Evolutionary conservation across 2,329 filamentous ascomycete genomes (phyloP), one percentile per base, ranked within the genome.

Genomic region (Cordyceps javanica): DNA sequence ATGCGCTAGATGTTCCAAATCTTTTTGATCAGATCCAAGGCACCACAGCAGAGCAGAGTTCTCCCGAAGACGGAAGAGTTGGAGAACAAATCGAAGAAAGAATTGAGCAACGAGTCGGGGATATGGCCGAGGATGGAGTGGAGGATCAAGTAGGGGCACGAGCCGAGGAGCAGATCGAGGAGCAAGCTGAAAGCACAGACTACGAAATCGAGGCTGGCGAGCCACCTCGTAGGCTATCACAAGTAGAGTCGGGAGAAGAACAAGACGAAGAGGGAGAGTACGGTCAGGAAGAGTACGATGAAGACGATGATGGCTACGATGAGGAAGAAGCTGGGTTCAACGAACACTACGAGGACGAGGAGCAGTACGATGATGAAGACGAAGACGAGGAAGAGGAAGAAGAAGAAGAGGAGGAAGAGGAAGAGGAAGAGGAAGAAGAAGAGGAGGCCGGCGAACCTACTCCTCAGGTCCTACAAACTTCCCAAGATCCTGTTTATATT

Each of bases 401-500:
- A 23, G n/a, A 32, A 32, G 30, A 63, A 16, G 59, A 64, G 5
- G 61, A 60, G 2, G 55, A 57, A 2, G 60, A 62, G 14, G 38
- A 28, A 14, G 63, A 61, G 2, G 28, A 36, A n/a, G 60, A 62
- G 28, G 59, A 64, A n/a, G 51, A 56, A 14, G 60, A 58, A 26
- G 61, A 60, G 21, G 54, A 60, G n/a, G 51, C 58, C 9, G 57
- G 59, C 50, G 14, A 60, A 11, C 26, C 34, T 46, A 19, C 34
- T 3, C 2, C 34, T 25, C 45, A 23, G 11, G 52, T 61, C 26
- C 21, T 58, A 11, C 56, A 58, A 2, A 52, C 61, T 10, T 66
- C 62, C 6, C 28, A 38, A 51, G 59, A 62, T 16, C 70, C 70
- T 0, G 66, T 74, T 14, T 66, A 73, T 14, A 75, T 75, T 55